Percentiles rank a stretch among this genome's conserved stretches.
Evolutionary conservation across 352 stramenopile species (phyloP).

Genomic region (Thalassiosira hispida): DNA sequence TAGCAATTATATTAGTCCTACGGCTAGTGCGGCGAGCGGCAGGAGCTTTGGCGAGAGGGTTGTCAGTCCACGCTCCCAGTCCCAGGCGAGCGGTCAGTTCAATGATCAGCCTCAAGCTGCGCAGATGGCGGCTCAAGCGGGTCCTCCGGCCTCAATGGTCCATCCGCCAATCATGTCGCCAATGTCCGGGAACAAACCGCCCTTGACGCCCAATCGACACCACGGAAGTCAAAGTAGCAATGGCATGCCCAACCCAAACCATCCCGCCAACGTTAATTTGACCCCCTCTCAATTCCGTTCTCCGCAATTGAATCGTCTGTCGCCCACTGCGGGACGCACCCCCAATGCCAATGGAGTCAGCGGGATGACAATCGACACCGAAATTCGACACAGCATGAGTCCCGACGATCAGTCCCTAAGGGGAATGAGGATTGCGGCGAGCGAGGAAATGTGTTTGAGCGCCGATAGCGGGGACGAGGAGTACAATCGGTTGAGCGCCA

Average conservation of each 20-base stretch:
- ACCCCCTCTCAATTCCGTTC: neutral
- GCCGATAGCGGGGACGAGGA: conserved; percentile 49
- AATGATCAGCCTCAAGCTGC: too few relatives aligned
- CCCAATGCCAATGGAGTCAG: too few relatives aligned
- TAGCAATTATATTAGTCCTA: neutral
- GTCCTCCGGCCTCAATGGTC: too few relatives aligned
- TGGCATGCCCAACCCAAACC: neutral
- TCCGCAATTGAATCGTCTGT: too few relatives aligned
- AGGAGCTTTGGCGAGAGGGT: too few relatives aligned
- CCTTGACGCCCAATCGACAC: conserved; percentile 35
- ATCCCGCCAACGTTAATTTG: conserved; percentile 1
- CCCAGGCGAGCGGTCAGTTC: too few relatives aligned
- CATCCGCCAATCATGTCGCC: conserved; percentile 20
- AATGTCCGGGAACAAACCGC: conserved; percentile 48
- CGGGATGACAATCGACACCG: conserved; percentile 9
- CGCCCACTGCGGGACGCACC: too few relatives aligned
- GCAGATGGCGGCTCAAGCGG: neutral
- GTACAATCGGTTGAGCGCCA: conserved; percentile 37
- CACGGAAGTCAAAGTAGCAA: neutral
- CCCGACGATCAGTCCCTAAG: conserved; percentile 29
- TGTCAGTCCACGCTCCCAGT: too few relatives aligned
- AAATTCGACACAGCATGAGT: neutral
- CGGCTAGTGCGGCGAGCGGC: neutral
- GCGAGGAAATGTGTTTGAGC: conserved; percentile 36
- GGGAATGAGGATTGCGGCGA: conserved; percentile 22